Evolutionary conservation across 2,329 filamentous ascomycete genomes (phyloP), one percentile per base, ranked within the genome.

Genomic region (Malbranchea cinnamomea): DNA sequence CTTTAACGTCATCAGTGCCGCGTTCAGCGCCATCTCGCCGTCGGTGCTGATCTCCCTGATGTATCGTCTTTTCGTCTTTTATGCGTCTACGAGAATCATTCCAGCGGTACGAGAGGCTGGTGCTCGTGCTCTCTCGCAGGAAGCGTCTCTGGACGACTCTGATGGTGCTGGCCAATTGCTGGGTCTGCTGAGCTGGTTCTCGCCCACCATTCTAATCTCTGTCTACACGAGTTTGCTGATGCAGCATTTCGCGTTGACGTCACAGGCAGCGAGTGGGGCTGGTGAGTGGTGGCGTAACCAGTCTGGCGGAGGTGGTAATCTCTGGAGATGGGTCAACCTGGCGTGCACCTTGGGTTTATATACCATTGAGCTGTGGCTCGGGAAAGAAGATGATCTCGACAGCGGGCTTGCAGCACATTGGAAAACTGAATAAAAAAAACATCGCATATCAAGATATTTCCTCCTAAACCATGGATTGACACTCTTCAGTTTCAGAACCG

Each of bases 171-270:
- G 75, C 42, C 78, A 76, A 42, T 62, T 93, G 4, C 60, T 95
- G 10, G 81, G 78, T 1, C 71, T 94, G 39, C 62, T 95, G 23
- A 89, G 78, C 43, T 94, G 85, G 73, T 95, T 94, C 57, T 89
- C 82, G 11, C 87, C 89, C 0, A 91, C 81, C 14, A 91, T 95
- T 33, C 66, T 98, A 32, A 87, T 98, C 37, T 80, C 89, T 3
- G 85, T 95, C 17, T 98, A 98, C 55, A 98, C 89, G 2, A 94
- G 85, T 54, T 60, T 98, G 29, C 60, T 98, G 19, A 77, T 95
- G 62, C 89, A 95, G 53, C 89, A 98, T 54, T 95, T 98, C 48
- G 80, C 83, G 4, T 77, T 79, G 7, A 78, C 67, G 10, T 71
- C 52, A 15, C 59, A 50, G 55, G 62, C 52, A 36, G 62, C 78